phyloP scores from a whole-genome alignment of 371 early-diverging fungal genomes.

The Sanchytrium tribonematis region DNA sequence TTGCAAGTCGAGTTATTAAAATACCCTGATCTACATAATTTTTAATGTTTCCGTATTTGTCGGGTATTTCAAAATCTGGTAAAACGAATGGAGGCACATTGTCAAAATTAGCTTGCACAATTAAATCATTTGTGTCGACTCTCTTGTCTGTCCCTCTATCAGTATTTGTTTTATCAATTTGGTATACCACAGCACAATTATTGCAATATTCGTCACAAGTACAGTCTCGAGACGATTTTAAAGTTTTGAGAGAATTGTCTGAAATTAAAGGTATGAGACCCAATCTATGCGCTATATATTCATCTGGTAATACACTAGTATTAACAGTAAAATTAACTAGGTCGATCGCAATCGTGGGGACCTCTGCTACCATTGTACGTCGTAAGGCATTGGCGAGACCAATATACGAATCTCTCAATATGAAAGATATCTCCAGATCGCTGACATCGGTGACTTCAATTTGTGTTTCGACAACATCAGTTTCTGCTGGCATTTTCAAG shows the following conservation, averaged over 20 bases:
- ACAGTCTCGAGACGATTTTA: constrained; percentile 45
- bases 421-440: constrained; percentile 2
- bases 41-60: constrained; percentile 9
- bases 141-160: background rate
- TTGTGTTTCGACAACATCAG: background rate
- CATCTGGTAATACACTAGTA: constrained; percentile 88
- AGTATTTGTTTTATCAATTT: background rate
- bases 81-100: background rate
- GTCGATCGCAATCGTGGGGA: constrained; percentile 97
- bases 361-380: constrained; percentile 85
- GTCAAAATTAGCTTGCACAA: background rate
- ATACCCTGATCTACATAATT: constrained; percentile 46
- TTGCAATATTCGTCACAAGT: constrained; percentile 59
- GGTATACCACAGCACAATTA: constrained; percentile 51
- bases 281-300: constrained; percentile 90
- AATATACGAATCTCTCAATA: constrained; percentile 20
- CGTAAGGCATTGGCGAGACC: constrained; percentile 75
- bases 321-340: constrained; percentile 84
- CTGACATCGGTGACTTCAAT: constrained; percentile 2
- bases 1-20: constrained; percentile 62
- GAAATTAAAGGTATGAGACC: constrained; percentile 80
- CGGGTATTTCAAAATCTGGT: background rate
- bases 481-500: background rate
- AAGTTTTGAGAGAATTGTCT: constrained; percentile 41
- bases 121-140: background rate